A percentile compares a stretch with the other conserved stretches of the same genome.
Evolutionary conservation across 257 asterid genomes (phyloP).

Genomic region (Solanum virginianum): DNA sequence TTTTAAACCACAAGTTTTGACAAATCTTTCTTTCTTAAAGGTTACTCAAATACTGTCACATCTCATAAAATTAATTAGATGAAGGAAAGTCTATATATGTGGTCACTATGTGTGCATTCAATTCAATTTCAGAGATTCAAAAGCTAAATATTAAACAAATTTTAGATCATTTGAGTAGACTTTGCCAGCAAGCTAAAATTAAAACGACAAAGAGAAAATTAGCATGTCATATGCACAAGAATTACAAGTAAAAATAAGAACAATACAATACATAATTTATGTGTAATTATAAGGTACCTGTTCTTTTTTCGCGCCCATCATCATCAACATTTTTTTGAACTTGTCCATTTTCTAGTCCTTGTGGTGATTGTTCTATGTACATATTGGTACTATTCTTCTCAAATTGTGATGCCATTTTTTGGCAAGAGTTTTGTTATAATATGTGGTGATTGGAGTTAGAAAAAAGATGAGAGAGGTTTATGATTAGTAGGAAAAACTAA

Average conservation of each 20-base stretch:
- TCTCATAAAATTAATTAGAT: neutral
- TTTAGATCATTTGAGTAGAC: neutral
- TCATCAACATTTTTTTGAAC: neutral
- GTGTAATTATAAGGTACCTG: neutral
- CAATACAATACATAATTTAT: neutral
- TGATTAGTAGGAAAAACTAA: neutral
- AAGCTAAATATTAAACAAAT: neutral
- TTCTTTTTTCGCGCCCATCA: conserved; percentile 1
- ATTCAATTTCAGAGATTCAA: neutral
- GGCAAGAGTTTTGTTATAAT: neutral
- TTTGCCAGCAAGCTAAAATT: neutral
- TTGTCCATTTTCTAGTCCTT: neutral
- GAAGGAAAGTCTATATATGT: neutral
- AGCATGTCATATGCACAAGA: neutral
- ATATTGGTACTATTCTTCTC: neutral
- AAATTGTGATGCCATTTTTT: neutral
- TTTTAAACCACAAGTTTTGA: neutral
- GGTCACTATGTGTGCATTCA: neutral
- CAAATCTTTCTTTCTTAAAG: neutral
- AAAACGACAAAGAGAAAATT: neutral
- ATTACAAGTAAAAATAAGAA: neutral
- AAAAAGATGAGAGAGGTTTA: neutral
- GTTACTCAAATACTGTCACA: neutral
- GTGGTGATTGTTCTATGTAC: neutral
- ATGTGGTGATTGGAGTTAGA: neutral